Evolutionary conservation across 768 basidiomycete species (phyloP).

Genomic region (Trametes meyenii): DNA sequence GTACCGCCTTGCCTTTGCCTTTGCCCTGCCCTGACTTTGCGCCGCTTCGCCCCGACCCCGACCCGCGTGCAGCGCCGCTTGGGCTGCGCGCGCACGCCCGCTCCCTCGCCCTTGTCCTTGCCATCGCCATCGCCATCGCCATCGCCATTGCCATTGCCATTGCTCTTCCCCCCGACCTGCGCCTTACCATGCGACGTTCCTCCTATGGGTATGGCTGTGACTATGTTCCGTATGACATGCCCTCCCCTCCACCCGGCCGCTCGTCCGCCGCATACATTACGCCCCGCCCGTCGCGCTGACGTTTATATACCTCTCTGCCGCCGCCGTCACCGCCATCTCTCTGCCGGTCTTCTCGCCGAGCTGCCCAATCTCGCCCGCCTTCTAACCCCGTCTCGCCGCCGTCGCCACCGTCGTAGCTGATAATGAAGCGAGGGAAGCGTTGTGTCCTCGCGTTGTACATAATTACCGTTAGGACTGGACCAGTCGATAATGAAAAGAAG

Average conservation of each 20-base stretch:
- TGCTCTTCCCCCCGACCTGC: background rate
- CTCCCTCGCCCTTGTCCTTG: background rate
- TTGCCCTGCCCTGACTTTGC: background rate
- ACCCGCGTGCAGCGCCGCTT: background rate
- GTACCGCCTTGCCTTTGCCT: background rate
- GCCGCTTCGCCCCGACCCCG: background rate
- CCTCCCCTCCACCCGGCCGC: background rate
- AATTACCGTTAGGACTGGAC: conserved; percentile 10
- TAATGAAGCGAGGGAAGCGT: background rate
- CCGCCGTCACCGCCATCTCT: background rate
- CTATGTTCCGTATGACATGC: background rate
- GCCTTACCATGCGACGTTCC: background rate
- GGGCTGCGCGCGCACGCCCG: background rate
- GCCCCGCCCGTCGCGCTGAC: background rate
- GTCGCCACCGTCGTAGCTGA: background rate
- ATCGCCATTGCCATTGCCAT: too few relatives aligned
- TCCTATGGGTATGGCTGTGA: background rate
- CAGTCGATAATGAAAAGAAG: conserved; percentile 20
- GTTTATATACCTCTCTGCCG: background rate
- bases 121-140: too few relatives aligned
- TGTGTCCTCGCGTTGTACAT: background rate
- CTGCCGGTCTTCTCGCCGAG: too few relatives aligned
- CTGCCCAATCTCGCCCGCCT: background rate
- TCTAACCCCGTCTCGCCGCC: background rate
- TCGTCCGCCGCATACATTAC: conserved; percentile 1